Conservation (phyloP, 2,329 filamentous ascomycete species). For the Aureobasidium zeae region DNA sequence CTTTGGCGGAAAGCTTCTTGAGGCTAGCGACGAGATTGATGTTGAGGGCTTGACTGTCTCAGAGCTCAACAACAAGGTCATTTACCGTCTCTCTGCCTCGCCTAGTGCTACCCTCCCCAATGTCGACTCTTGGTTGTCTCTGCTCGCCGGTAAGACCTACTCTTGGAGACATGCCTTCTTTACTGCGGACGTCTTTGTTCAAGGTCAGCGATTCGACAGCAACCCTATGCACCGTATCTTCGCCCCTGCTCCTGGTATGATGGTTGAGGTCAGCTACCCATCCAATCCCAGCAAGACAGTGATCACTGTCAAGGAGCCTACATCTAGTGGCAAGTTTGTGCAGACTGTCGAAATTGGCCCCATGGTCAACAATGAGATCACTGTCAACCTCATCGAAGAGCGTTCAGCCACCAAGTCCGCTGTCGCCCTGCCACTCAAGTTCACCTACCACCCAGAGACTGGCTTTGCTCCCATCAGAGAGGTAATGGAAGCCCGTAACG, state of each 20-base stretch:
- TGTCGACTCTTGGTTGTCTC: conserved; percentile 73
- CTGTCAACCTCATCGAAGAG: conserved; percentile 86
- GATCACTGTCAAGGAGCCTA: conserved; percentile 80
- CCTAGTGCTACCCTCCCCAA: conserved; percentile 67
- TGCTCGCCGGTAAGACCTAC: conserved; percentile 74
- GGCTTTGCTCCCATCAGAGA: conserved; percentile 97
- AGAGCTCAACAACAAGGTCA: conserved; percentile 68
- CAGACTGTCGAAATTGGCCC: conserved; percentile 82
- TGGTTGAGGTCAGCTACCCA: conserved; percentile 77
- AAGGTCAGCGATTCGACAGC: conserved; percentile 93
- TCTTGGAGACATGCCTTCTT: conserved; percentile 95
- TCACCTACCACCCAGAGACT: conserved; percentile 88
- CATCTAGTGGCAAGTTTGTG: conserved; percentile 73
- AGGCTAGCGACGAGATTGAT: conserved; percentile 62
- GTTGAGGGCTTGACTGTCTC: conserved; percentile 79
- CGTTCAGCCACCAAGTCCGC: conserved; percentile 76
- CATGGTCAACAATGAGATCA: conserved; percentile 65
- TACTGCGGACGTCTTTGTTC: conserved; percentile 84
- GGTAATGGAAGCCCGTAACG: conserved; percentile 91
- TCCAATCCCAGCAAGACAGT: conserved; percentile 74
- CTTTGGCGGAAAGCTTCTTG: conserved; percentile 80
- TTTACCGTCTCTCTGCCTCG: conserved; percentile 71
- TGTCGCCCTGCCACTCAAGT: conserved; percentile 74
- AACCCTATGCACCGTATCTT: conserved; percentile 93
- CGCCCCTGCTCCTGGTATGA: conserved; percentile 72